Evolutionary conservation across 495 filamentous ascomycete genomes (phyloP).

Genomic region (Annulohypoxylon nitens): DNA sequence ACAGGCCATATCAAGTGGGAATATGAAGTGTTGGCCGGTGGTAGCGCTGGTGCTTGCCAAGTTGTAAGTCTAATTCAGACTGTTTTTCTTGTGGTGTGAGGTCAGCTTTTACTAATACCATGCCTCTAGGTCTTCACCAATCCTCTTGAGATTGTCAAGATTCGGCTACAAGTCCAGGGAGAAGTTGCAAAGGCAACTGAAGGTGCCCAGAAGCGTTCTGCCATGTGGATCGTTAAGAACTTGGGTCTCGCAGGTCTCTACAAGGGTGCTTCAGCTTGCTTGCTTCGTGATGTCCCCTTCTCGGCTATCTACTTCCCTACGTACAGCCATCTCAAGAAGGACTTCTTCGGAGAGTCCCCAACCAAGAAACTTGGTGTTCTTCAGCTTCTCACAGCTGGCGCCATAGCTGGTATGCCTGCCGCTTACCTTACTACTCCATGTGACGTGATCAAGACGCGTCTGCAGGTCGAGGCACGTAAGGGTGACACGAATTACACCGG

Average conservation of each 20-base stretch:
- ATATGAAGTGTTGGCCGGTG: conserved; percentile 88
- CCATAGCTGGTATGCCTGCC: conserved; percentile 98
- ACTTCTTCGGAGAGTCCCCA: conserved; percentile 90
- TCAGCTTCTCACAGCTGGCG: conserved; percentile 93
- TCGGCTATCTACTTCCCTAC: conserved; percentile 99
- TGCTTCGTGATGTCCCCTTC: conserved; percentile 96
- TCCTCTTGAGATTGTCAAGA: conserved; percentile 98
- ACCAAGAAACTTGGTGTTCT: conserved; percentile 91
- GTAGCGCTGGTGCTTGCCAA: conserved; percentile 91
- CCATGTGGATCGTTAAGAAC: conserved; percentile 97
- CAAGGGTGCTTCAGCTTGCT: conserved; percentile 95
- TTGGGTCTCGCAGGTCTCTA: conserved; percentile 95
- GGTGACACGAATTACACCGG: conserved; percentile 88
- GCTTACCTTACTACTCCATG: conserved; percentile 97
- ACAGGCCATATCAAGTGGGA: conserved; percentile 77
- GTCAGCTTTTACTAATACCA: conserved; percentile 32
- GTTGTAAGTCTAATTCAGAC: conserved; percentile 74
- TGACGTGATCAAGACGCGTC: conserved; percentile 98
- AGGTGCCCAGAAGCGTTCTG: conserved; percentile 85
- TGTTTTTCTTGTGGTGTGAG: not conserved
- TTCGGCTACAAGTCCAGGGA: conserved; percentile 96
- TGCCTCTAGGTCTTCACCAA: conserved; percentile 86
- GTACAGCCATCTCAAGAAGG: conserved; percentile 93
- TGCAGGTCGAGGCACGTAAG: conserved; percentile 97
- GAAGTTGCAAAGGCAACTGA: conserved; percentile 92